Conservation (phyloP, 2,329 filamentous ascomycete species). For the Leptographium procerum region DNA sequence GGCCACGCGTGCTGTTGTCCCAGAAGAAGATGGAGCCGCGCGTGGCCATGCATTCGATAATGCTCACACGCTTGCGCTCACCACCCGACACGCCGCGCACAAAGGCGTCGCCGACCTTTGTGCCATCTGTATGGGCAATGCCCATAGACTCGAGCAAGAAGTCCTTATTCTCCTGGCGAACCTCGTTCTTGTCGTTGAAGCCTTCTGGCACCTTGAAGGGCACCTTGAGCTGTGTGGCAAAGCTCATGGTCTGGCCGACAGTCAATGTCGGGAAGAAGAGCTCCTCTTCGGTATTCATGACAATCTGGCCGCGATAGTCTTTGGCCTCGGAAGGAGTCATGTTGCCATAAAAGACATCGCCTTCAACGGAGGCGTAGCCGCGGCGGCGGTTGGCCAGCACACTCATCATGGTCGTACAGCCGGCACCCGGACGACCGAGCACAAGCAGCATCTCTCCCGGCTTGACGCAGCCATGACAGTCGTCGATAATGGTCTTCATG, state of each 20-base stretch:
- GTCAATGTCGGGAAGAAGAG: slow-evolving; percentile 57
- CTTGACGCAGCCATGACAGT: slow-evolving; percentile 44
- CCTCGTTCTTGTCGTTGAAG: slow-evolving; percentile 29
- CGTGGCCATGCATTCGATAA: slow-evolving; percentile 55
- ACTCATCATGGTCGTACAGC: slow-evolving; percentile 46
- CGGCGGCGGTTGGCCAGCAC: slow-evolving; percentile 59
- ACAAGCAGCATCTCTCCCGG: slow-evolving; percentile 47
- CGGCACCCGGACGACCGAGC: slow-evolving; percentile 43
- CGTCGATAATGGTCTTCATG: slow-evolving; percentile 52
- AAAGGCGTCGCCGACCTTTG: slow-evolving; percentile 57
- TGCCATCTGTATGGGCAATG: slow-evolving; percentile 53
- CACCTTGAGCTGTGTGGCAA: slow-evolving; percentile 51
- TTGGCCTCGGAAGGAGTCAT: slow-evolving; percentile 32
- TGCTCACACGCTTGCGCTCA: slow-evolving; percentile 63
- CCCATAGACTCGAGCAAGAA: slow-evolving; percentile 47
- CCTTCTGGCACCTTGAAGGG: slow-evolving; percentile 36
- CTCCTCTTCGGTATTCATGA: slow-evolving; percentile 56
- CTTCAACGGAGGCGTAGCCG: slow-evolving; percentile 51
- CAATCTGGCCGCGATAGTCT: slow-evolving; percentile 22
- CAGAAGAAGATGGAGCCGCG: slow-evolving; percentile 54
- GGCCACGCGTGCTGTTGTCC: slow-evolving; percentile 57
- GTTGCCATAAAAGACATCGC: slow-evolving; percentile 54
- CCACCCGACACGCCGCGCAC: slow-evolving; percentile 51
- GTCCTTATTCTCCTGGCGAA: slow-evolving; percentile 33
- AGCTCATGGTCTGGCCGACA: slow-evolving; percentile 54